Base-by-base conservation (phyloP, 495 filamentous ascomycete genomes). In the Parathielavia appendiculata region DNA sequence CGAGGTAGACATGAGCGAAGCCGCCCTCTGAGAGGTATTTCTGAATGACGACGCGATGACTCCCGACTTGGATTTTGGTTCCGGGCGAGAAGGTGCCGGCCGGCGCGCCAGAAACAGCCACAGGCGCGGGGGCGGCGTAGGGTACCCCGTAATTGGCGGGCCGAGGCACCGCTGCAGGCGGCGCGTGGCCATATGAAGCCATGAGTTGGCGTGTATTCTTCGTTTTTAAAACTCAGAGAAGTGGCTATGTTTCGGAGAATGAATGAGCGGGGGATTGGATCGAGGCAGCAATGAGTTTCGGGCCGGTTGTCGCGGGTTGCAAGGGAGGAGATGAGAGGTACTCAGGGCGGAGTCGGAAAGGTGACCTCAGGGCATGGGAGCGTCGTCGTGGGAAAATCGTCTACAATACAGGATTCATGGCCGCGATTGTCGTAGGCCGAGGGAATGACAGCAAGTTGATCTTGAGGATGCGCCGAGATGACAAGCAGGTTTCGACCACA, bases 11-110 rank as follows among this genome's bases (percentile, higher is more conserved):
- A 76, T 98, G 93, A 65, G 93, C 93, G 68, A 98, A 98, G 30
- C 93, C 93, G 59, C 95, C 93, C 79, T 98, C 93, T 43, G 93
- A 97, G 34, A 98, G 85, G 76, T 98, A 98, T 71, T 92, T 95
- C 67, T 97, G 93, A 54, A 98, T 92, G n/a, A 92, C 80, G 30
- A 96, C 95, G 59, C 91, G 85, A 71, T 97, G 95, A 59, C 80
- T 82, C 66, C 93, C 93, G 36, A 96, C 90, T 65, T 96, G 91
- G 67, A 98, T 91, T 76, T 96, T 95, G 59, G 93, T 98, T 9
- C 92, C 92, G 16, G 95, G 86, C 38, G 85, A 75, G 69, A 98
- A 97, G 40, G 95, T 97, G 54, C 93, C 93, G 41, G 87, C 82
- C 19, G 92, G 93, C 43, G 86, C 78, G 16, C 84, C 77, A 9